Base-by-base conservation (phyloP, 495 filamentous ascomycete genomes). In the Pyrenopolyporus hunteri region DNA sequence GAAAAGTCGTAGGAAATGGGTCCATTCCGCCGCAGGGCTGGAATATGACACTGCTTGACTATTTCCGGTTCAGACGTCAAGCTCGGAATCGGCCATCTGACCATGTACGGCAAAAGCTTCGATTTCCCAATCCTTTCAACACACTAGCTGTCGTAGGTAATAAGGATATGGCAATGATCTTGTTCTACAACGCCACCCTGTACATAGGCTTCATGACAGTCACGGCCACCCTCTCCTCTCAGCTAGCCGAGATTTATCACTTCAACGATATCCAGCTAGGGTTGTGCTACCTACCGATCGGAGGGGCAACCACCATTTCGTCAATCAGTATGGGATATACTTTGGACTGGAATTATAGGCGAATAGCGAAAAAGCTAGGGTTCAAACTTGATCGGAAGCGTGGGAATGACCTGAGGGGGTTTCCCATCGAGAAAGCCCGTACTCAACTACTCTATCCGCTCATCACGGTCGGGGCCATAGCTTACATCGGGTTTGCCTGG, bases 1-100 rank as follows among this genome's bases (percentile, higher is more conserved):
- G 89, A 6, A 86, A 82, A 10, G 81, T 93, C 3, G 89, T 92
- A 0, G 89, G 87, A 0, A 87, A 91, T 69, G 89, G 89, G 11
- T 84, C 81, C 2, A 76, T 85, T 1, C 81, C 80, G 0, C 72
- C 83, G 2, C 77, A 70, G 57, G 76, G 79, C 0, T 80, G 81
- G 78, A 87, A 85, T 63, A 79, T 76, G 70, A 78, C 77, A 0
- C 44, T 76, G 1, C 1, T 83, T n/a, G 79, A 81, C 32, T 76
- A 74, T 44, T 19, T 76, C 13, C 67, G 64, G 7, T 68, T 70
- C 31, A 71, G 70, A 1, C 72, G 72, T 16, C 72, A 73, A 37
- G 36, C 36, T 14, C 56, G 58, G 26, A 63, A 63, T 32, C 65
- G 26, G 33, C 43, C 68, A 26, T 67, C 70, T 3, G 69, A 69